These are phyloP conservation scores for Wickerhamomyces canadensis DNA, from an alignment of 805 yeast species.

Conservation along the genomic window DNA sequence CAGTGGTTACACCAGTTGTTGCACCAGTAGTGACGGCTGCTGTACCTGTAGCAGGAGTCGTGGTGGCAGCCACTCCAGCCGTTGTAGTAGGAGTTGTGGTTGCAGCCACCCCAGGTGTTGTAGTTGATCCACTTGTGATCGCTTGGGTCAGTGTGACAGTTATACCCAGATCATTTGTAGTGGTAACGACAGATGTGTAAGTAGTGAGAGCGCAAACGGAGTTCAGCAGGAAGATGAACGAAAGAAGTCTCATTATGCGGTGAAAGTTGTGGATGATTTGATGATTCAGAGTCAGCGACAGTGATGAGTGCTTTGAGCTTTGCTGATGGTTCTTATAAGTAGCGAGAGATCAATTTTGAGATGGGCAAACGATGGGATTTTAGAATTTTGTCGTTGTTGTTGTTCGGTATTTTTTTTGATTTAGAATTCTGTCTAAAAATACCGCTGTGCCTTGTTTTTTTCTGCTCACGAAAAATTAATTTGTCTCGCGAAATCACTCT, in stretches of 20 bases:
- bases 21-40: constrained; percentile 10
- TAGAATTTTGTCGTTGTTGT: too few relatives aligned
- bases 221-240: constrained; percentile 7
- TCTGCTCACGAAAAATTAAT: too few relatives aligned
- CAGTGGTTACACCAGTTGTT: constrained; percentile 11
- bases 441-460: too few relatives aligned
- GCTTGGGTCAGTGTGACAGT: constrained; percentile 21
- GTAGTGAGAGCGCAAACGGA: constrained; percentile 9
- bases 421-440: too few relatives aligned
- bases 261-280: too few relatives aligned
- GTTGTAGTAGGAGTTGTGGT: constrained; percentile 10
- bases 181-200: constrained; percentile 15
- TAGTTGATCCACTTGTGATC: constrained; percentile 5
- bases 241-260: constrained; percentile 5
- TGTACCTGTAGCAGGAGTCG: constrained; percentile 18
- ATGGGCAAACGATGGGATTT: too few relatives aligned
- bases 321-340: too few relatives aligned
- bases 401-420: too few relatives aligned
- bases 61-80: constrained; percentile 12
- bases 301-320: too few relatives aligned
- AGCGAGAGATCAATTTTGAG: too few relatives aligned
- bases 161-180: constrained; percentile 22
- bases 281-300: too few relatives aligned
- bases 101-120: constrained; percentile 11
- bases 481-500: too few relatives aligned